A percentile compares a stretch with the other conserved stretches of the same genome.
phyloP scores from a whole-genome alignment of 768 basidiomycete genomes.

The Wakefieldia striispora region DNA sequence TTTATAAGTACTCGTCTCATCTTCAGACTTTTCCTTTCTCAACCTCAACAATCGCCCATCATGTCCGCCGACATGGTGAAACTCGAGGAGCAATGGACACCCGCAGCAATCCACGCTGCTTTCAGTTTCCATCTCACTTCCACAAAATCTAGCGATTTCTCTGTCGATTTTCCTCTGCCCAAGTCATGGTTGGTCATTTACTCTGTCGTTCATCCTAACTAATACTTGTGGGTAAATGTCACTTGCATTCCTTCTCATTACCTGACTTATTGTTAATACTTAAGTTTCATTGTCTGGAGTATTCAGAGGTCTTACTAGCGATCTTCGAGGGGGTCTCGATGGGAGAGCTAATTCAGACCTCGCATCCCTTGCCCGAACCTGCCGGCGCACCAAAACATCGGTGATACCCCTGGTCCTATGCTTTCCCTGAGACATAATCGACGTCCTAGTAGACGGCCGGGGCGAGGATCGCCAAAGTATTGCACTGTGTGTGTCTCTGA shows the following conservation, averaged over 20 bases:
- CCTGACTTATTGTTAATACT: too few relatives aligned
- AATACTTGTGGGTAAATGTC: too few relatives aligned
- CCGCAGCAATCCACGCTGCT: slow-evolving; percentile 6
- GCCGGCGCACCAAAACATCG: slow-evolving; percentile 22
- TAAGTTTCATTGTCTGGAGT: slow-evolving; percentile 13
- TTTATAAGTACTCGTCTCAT: too few relatives aligned
- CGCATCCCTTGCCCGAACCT: slow-evolving; percentile 13
- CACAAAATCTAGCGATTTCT: neutral
- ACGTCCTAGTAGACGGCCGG: slow-evolving; percentile 7
- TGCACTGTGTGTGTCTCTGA: slow-evolving; percentile 11
- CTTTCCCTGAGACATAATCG: slow-evolving; percentile 18
- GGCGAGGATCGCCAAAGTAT: slow-evolving; percentile 4
- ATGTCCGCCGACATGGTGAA: neutral
- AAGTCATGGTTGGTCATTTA: too few relatives aligned
- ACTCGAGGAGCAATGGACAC: slow-evolving; percentile 16
- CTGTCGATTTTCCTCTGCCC: too few relatives aligned
- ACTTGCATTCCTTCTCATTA: too few relatives aligned
- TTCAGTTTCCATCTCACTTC: neutral
- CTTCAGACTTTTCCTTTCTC: neutral
- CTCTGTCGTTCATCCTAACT: too few relatives aligned
- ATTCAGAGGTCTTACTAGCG: slow-evolving; percentile 13
- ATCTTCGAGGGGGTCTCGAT: slow-evolving; percentile 18
- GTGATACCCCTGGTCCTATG: slow-evolving; percentile 14
- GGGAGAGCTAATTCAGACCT: slow-evolving; percentile 11
- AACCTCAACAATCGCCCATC: neutral